A percentile compares a stretch with the other conserved stretches of the same genome.
phyloP scores from a whole-genome alignment of 2,329 filamentous ascomycete species.

The Talaromyces sp. region DNA sequence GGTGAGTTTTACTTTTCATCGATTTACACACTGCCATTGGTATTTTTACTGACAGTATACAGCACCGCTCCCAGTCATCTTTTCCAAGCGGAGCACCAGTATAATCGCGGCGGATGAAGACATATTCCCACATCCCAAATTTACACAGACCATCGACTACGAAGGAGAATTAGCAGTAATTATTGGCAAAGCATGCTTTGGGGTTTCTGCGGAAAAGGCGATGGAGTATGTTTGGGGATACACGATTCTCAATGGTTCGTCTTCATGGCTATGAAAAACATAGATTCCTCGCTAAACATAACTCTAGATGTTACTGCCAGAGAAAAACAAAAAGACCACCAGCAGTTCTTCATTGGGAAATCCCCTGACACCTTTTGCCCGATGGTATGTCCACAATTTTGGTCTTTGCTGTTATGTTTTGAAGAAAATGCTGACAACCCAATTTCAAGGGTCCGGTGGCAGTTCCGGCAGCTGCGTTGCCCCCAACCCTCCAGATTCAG shows the following conservation, averaged over 20 bases:
- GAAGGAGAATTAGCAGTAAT: conserved; percentile 47
- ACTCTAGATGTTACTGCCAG: not conserved
- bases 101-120: conserved; percentile 37
- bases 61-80: not conserved
- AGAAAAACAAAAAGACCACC: not conserved
- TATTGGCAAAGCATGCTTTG: conserved; percentile 45
- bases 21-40: not conserved
- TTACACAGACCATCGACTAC: conserved; percentile 50
- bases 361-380: not conserved
- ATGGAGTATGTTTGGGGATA: conserved; percentile 52
- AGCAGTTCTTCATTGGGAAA: not conserved
- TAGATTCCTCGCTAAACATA: not conserved
- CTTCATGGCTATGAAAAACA: not conserved
- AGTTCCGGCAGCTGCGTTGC: conserved; percentile 25
- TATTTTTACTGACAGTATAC: not conserved
- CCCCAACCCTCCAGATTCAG: conserved; percentile 35
- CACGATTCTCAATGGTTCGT: conserved; percentile 47
- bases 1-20: not conserved
- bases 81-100: not conserved
- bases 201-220: conserved; percentile 40
- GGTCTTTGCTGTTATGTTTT: not conserved
- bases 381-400: not conserved
- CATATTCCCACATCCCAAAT: conserved; percentile 42
- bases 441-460: not conserved
- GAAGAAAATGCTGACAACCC: not conserved